phyloP scores from a whole-genome alignment of 345 rosid species.

The Eucalyptus sp. region DNA sequence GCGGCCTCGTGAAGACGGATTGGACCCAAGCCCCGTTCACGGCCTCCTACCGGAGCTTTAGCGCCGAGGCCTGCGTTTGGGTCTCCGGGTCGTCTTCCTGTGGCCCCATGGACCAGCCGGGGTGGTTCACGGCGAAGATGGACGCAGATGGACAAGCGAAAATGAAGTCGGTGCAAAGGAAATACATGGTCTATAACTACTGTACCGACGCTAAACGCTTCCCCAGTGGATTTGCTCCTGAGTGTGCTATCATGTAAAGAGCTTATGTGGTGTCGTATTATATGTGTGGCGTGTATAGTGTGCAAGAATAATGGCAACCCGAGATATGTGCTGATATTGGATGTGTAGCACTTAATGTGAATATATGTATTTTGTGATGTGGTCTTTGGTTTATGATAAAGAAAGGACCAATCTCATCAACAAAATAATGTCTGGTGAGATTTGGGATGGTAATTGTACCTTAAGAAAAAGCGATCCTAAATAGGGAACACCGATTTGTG shows the following conservation, averaged over 20 bases:
- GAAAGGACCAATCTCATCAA: not conserved
- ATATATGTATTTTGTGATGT: not conserved
- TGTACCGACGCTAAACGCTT: conserved; percentile 34
- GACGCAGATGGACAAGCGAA: conserved; percentile 8
- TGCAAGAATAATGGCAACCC: not conserved
- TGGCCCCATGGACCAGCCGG: not conserved
- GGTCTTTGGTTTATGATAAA: not conserved
- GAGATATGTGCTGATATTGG: not conserved
- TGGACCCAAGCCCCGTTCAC: conserved; percentile 50
- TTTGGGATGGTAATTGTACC: not conserved
- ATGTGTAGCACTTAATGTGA: not conserved
- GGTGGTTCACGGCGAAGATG: conserved; percentile 23
- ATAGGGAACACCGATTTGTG: not conserved
- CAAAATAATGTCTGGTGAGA: not conserved
- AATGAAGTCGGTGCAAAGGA: conserved; percentile 28
- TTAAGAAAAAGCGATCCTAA: not conserved
- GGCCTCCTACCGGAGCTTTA: conserved; percentile 27
- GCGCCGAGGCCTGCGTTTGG: conserved; percentile 28
- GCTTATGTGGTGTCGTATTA: not conserved
- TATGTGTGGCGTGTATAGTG: not conserved
- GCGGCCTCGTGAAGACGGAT: conserved; percentile 43
- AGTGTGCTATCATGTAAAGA: conserved; percentile 3
- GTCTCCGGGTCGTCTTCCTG: conserved; percentile 16
- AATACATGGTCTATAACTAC: conserved; percentile 43
- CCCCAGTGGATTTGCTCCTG: conserved; percentile 32